phyloP scores from a whole-genome alignment of 345 rosid genomes.

The Rhizophora apiculata region DNA sequence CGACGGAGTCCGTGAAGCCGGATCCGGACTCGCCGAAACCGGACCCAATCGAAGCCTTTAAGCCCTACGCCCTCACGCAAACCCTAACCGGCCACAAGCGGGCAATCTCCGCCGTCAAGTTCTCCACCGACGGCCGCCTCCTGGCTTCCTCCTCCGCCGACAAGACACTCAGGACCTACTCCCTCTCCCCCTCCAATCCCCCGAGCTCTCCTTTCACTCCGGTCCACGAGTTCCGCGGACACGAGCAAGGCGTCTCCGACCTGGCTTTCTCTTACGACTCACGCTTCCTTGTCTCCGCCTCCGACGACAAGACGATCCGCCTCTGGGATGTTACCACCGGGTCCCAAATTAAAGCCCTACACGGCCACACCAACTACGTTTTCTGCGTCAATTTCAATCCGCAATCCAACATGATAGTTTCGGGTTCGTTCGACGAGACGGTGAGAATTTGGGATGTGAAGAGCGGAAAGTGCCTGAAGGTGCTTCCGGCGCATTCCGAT shows the following conservation, averaged over 20 bases:
- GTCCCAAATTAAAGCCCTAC: constrained; percentile 54
- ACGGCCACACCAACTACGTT: constrained; percentile 78
- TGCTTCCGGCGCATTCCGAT: constrained; percentile 90
- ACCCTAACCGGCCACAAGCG: constrained; percentile 71
- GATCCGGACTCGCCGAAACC: not conserved
- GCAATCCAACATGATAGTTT: constrained; percentile 79
- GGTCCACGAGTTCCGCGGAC: constrained; percentile 60
- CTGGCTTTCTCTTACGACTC: constrained; percentile 87
- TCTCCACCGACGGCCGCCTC: constrained; percentile 86
- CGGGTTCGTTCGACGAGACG: constrained; percentile 92
- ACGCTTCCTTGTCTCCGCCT: constrained; percentile 80
- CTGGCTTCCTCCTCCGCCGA: constrained; percentile 87
- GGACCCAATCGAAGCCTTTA: constrained; percentile 38
- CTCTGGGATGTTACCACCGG: constrained; percentile 87
- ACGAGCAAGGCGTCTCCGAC: constrained; percentile 78
- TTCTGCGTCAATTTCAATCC: constrained; percentile 88
- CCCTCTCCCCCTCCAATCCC: constrained; percentile 42
- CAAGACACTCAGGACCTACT: constrained; percentile 65
- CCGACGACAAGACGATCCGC: constrained; percentile 90
- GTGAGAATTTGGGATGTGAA: constrained; percentile 94
- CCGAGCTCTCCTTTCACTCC: constrained; percentile 36
- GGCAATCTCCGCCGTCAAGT: constrained; percentile 73
- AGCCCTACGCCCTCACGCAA: constrained; percentile 66
- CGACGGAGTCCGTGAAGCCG: too few relatives aligned
- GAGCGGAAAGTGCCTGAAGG: constrained; percentile 79